A percentile compares a stretch with the other conserved stretches of the same genome.
Conservation (phyloP, 2,329 filamentous ascomycete genomes). For the Teratosphaeria nubilosa region DNA sequence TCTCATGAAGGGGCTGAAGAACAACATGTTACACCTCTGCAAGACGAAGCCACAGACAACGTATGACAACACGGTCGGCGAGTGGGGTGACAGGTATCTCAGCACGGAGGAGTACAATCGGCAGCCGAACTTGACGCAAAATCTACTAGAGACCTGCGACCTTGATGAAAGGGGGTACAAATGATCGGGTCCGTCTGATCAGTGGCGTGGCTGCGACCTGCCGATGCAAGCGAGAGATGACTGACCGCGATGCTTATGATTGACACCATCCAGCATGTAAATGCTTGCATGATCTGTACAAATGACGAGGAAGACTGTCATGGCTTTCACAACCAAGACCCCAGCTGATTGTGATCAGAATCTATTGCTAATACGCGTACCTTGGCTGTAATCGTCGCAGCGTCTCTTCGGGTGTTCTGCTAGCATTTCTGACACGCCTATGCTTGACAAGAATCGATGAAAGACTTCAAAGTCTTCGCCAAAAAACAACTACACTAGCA, state of each 20-base stretch:
- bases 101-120: slow-evolving; percentile 23
- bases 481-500: neutral
- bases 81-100: slow-evolving; percentile 28
- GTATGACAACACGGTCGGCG: slow-evolving; percentile 26
- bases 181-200: neutral
- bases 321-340: no score
- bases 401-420: neutral
- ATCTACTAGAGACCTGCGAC: slow-evolving; percentile 12
- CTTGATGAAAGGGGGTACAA: slow-evolving; percentile 7
- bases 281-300: no score
- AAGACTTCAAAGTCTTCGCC: neutral
- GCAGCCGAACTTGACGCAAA: slow-evolving; percentile 22
- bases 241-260: neutral
- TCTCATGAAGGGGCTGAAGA: slow-evolving; percentile 27
- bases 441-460: neutral
- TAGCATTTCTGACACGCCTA: neutral
- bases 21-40: slow-evolving; percentile 32
- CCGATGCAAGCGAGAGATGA: neutral
- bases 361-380: no score
- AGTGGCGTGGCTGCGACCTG: neutral
- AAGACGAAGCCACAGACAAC: slow-evolving; percentile 32
- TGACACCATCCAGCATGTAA: no score
- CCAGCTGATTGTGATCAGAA: no score
- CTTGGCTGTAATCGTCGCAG: neutral
- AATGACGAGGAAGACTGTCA: no score